Percentiles rank a stretch among this genome's conserved stretches.
phyloP scores from a whole-genome alignment of 371 early-diverging fungal species.

The Mortierella sp. region DNA sequence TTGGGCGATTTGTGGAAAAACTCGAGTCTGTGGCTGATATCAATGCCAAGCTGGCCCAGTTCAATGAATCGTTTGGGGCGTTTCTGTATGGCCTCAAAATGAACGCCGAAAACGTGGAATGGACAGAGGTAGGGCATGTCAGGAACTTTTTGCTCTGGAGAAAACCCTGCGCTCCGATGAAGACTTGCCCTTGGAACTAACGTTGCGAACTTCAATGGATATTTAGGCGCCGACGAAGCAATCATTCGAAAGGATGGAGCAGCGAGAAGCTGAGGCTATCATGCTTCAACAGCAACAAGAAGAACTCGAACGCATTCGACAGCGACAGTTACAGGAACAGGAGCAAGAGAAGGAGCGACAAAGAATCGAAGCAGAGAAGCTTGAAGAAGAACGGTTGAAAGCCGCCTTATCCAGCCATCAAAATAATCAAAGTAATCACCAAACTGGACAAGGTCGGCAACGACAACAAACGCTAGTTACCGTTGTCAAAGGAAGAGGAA shows the following conservation, averaged over 20 bases:
- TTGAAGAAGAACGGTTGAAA: conserved; percentile 25
- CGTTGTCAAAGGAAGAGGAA: conserved; percentile 3
- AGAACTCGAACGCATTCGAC: conserved; percentile 37
- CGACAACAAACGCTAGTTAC: neutral
- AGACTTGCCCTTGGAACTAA: neutral
- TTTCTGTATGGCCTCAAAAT: conserved; percentile 52
- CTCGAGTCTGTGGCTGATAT: conserved; percentile 45
- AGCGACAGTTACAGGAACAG: conserved; percentile 33
- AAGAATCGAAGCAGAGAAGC: conserved; percentile 28
- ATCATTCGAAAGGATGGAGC: conserved; percentile 45
- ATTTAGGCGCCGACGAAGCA: conserved; percentile 42
- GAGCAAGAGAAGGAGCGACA: conserved; percentile 40
- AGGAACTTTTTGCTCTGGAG: neutral
- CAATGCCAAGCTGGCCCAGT: conserved; percentile 39
- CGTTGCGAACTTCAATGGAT: neutral
- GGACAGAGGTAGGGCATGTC: conserved; percentile 48
- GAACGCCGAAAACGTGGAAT: conserved; percentile 40
- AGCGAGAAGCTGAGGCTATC: conserved; percentile 42
- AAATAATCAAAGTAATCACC: conserved; percentile 1
- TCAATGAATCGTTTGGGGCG: conserved; percentile 53
- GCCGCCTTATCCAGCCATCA: conserved; percentile 18
- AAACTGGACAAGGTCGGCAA: conserved; percentile 3
- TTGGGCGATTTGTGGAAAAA: conserved; percentile 47
- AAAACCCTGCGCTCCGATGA: neutral
- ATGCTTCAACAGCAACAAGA: conserved; percentile 48